Evolutionary conservation across 495 filamentous ascomycete species (phyloP), one percentile per base, ranked within the genome.

Genomic region (Aspergillus ellipticus): DNA sequence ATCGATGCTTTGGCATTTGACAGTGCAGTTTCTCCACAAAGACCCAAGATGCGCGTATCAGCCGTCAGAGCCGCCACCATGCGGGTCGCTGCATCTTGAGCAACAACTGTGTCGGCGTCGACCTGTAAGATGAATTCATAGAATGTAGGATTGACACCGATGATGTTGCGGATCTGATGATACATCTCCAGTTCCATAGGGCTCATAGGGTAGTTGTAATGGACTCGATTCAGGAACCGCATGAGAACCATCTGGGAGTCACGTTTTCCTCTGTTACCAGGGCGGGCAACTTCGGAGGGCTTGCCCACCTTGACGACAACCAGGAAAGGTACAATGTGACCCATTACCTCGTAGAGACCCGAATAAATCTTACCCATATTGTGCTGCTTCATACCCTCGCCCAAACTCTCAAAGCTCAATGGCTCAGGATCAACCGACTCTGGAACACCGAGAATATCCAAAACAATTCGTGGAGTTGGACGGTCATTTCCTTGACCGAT

Each of bases 311-410:
- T 99, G 71, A 96, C 91, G 28, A 99, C 80, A 50, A 99, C 95
- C 61, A 99, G 66, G 84, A 95, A 99, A 45, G 94, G 94, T 20
- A 99, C 94, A 58, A 99, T 96, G 66, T 97, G 92, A 59, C 94
- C 94, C 65, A 96, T 90, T 16, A 96, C 92, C 70, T 99, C 94
- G 71, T 97, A 99, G 42, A 99, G 77, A 60, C 94, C 94, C 31
- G 93, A 97, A 76, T 97, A 99, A 48, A 97, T 83, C 69, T 99
- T 99, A 64, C 87, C 95, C 92, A 97, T 97, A 68, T 99, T 99
- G 78, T 97, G 95, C 71, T 96, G 94, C 71, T 92, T 96, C 77
- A 89, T 85, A 62, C 94, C 95, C 73, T 97, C 93, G 49, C 94
- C 94, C 42, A 99, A 79, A 67, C 89, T 94, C 69, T 99, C 93